Conservation (phyloP, 2,329 filamentous ascomycete species). For the Clonostachys solani region DNA sequence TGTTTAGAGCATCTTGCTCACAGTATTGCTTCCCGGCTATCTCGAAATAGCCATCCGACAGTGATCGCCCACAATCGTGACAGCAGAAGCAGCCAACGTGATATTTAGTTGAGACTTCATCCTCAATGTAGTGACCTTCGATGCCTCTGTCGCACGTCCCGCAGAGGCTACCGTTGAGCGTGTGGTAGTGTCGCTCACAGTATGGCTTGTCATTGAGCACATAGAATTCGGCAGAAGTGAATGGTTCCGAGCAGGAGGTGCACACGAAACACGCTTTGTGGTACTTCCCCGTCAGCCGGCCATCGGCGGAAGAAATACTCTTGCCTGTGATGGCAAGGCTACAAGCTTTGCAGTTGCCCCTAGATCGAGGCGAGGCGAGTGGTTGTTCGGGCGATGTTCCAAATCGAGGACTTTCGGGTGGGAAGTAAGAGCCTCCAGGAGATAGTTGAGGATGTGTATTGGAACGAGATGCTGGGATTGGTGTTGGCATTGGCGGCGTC, state of each 20-base stretch:
- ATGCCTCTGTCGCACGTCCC: constrained; percentile 77
- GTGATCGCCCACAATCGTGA: constrained; percentile 66
- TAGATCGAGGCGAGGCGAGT: constrained; percentile 12
- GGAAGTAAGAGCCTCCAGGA: background rate
- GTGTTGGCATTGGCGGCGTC: background rate
- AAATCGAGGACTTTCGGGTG: background rate
- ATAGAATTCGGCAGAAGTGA: constrained; percentile 87
- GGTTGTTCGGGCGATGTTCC: constrained; percentile 2
- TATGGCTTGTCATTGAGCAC: constrained; percentile 84
- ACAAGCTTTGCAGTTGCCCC: constrained; percentile 80
- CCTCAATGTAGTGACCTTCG: constrained; percentile 90
- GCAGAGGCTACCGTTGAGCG: constrained; percentile 84
- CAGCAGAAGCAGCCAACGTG: constrained; percentile 87
- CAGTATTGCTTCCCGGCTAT: constrained; percentile 78
- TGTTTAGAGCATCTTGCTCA: constrained; percentile 74
- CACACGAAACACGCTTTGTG: constrained; percentile 96
- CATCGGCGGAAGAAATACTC: constrained; percentile 90
- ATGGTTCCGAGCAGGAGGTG: constrained; percentile 74
- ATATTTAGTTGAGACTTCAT: constrained; percentile 72
- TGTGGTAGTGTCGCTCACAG: constrained; percentile 89
- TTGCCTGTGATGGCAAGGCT: constrained; percentile 76
- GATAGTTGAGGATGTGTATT: background rate
- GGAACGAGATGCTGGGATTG: background rate
- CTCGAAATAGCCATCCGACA: constrained; percentile 88
- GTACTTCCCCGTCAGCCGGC: constrained; percentile 85